These are phyloP conservation scores for Oidiodendron maius DNA, from an alignment of 495 filamentous ascomycete species.

Conservation along the genomic window DNA sequence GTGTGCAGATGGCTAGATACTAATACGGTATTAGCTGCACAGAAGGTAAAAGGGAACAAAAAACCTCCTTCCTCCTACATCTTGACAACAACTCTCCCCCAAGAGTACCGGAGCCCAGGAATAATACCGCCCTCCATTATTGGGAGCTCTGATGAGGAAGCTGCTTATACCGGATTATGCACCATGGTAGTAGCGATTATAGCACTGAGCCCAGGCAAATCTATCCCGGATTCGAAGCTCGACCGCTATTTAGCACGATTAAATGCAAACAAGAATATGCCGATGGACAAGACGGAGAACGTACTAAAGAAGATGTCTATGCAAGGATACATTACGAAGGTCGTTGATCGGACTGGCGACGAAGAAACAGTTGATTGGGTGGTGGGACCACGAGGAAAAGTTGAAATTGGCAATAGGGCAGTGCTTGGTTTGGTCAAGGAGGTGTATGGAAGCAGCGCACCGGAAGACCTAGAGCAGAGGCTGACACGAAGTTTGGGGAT, in stretches of 20 bases:
- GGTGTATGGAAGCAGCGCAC: conserved; percentile 42
- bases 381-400: conserved; percentile 77
- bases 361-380: conserved; percentile 73
- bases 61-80: conserved; percentile 64
- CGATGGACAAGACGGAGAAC: conserved; percentile 69
- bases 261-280: conserved; percentile 70
- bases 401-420: conserved; percentile 71
- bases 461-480: conserved; percentile 45
- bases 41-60: conserved; percentile 34
- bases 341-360: conserved; percentile 59
- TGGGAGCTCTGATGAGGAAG: conserved; percentile 58
- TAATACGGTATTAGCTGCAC: conserved; percentile 21
- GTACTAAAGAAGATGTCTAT: conserved; percentile 67
- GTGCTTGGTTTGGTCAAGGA: conserved; percentile 64
- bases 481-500: conserved; percentile 48
- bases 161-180: conserved; percentile 73
- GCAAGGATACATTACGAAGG: conserved; percentile 76
- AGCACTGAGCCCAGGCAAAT: conserved; percentile 57
- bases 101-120: conserved; percentile 50
- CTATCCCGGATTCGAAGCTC: conserved; percentile 66
- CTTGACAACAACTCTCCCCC: conserved; percentile 63
- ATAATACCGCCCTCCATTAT: conserved; percentile 66
- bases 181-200: conserved; percentile 75
- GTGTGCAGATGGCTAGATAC: not conserved
- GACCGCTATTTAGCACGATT: conserved; percentile 66